Evolutionary conservation across 768 basidiomycete genomes (phyloP).

Genomic region (Trametes villosa): DNA sequence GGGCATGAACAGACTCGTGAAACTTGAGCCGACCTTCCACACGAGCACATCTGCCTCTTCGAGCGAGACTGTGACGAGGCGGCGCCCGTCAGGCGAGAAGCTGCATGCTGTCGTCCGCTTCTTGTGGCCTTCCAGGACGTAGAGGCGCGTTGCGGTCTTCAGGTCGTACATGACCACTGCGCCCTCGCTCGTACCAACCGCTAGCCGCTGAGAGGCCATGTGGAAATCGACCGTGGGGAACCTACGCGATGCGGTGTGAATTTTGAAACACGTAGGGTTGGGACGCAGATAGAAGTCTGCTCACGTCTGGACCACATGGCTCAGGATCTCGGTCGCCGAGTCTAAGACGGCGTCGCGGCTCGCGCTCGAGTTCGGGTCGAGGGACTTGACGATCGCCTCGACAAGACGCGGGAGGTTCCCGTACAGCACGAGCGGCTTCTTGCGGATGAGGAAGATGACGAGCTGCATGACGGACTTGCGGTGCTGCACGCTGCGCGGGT

Average conservation of each 20-base stretch:
- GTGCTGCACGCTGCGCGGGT: constrained; percentile 73
- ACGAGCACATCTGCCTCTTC: constrained; percentile 85
- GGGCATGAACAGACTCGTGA: constrained; percentile 88
- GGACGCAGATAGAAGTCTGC: constrained; percentile 28
- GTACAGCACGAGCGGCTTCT: constrained; percentile 87
- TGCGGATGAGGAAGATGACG: constrained; percentile 90
- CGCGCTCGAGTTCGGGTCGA: constrained; percentile 85
- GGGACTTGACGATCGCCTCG: constrained; percentile 94
- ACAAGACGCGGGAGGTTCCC: constrained; percentile 83
- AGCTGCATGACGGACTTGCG: constrained; percentile 91
- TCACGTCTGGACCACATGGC: constrained; percentile 92
- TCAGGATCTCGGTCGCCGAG: constrained; percentile 91
- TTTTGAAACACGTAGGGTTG: not conserved
- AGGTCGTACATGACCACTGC: constrained; percentile 96
- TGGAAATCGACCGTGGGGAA: constrained; percentile 97
- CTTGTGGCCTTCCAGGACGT: constrained; percentile 92
- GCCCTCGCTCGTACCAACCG: constrained; percentile 93
- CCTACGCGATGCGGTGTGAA: constrained; percentile 41
- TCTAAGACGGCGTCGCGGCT: constrained; percentile 86
- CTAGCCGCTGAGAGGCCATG: constrained; percentile 81
- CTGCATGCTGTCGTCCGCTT: constrained; percentile 81
- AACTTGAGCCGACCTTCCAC: constrained; percentile 94
- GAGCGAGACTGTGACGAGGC: constrained; percentile 85
- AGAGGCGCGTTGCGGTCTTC: constrained; percentile 92
- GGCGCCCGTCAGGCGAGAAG: constrained; percentile 92